These are phyloP conservation scores for Salpingoeca rosetta DNA, from an alignment of 78 protist genomes.

Conservation along the genomic window DNA sequence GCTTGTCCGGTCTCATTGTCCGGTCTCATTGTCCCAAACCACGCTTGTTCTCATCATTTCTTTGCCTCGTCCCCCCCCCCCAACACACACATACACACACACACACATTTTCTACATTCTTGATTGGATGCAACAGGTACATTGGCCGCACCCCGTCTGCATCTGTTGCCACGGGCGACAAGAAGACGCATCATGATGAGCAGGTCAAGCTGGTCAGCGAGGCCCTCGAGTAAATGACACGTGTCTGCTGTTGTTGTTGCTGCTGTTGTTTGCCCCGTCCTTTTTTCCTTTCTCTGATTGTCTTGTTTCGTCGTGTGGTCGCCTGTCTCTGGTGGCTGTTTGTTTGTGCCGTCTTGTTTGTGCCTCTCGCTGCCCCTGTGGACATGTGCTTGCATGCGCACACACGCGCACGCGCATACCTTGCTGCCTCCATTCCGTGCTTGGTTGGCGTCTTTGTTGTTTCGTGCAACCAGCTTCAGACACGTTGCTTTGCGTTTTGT, in stretches of 20 bases:
- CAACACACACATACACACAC: too few species aligned
- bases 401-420: too few species aligned
- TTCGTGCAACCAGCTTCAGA: not conserved
- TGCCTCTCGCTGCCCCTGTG: not conserved
- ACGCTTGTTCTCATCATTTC: not conserved
- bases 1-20: too few species aligned
- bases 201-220: not conserved
- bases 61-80: too few species aligned
- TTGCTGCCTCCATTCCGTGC: not conserved
- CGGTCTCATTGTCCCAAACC: not conserved
- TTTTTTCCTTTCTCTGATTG: not conserved
- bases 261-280: not conserved
- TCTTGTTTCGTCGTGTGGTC: not conserved
- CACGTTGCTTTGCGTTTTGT: too few species aligned
- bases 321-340: not conserved
- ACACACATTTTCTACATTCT: too few species aligned
- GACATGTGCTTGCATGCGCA: not conserved
- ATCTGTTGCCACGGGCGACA: conserved; percentile 26
- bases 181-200: conserved; percentile 21
- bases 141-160: conserved; percentile 20
- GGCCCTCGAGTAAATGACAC: not conserved
- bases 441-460: not conserved
- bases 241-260: not conserved
- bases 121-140: not conserved
- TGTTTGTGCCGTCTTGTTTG: not conserved